These are phyloP conservation scores for Stephania yunnanensis DNA, from an alignment of 164 flowering plant genomes.

Conservation along the genomic window DNA sequence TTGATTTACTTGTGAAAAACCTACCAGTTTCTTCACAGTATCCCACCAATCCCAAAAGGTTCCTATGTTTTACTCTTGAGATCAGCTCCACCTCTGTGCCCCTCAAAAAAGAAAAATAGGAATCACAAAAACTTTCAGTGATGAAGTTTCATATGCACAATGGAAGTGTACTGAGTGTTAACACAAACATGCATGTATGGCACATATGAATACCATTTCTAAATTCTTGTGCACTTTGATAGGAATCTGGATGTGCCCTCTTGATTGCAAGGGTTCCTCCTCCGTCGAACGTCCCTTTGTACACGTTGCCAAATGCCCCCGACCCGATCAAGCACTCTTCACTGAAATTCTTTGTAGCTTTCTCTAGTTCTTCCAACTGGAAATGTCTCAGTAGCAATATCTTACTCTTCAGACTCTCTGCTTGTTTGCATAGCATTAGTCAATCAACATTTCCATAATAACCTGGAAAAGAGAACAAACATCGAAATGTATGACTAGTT, in stretches of 20 bases:
- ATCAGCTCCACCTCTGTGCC: slow-evolving; percentile 54
- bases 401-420: slow-evolving; percentile 25
- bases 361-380: slow-evolving; percentile 43
- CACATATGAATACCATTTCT: slow-evolving; percentile 41
- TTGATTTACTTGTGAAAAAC: background rate
- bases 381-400: slow-evolving; percentile 36
- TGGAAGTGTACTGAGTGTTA: background rate
- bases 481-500: too few relatives aligned
- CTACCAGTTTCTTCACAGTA: slow-evolving; percentile 57
- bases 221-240: slow-evolving; percentile 43
- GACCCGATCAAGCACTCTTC: slow-evolving; percentile 49
- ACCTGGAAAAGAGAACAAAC: background rate
- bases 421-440: background rate
- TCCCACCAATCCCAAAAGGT: slow-evolving; percentile 58
- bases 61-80: slow-evolving; percentile 54
- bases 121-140: background rate
- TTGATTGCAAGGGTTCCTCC: slow-evolving; percentile 55
- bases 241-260: slow-evolving; percentile 44
- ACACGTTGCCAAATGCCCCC: slow-evolving; percentile 68
- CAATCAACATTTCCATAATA: background rate
- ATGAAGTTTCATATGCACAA: background rate
- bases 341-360: slow-evolving; percentile 61
- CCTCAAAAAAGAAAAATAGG: background rate
- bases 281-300: slow-evolving; percentile 38
- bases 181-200: background rate